Base-by-base conservation (phyloP, 495 filamentous ascomycete species). In the Xylaria cubensis region DNA sequence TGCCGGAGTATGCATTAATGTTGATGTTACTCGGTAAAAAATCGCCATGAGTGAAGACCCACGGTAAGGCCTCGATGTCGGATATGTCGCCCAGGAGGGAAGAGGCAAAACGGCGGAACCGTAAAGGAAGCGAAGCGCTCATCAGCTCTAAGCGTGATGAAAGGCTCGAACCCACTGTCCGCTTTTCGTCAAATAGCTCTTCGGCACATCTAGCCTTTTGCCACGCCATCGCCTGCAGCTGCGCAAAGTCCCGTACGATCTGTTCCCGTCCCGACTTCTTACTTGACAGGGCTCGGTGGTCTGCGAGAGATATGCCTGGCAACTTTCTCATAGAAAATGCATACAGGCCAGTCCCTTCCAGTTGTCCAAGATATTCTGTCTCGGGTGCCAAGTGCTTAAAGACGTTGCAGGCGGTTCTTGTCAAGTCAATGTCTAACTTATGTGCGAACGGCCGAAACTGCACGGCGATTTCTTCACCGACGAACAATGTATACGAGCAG, bases 11-110 rank as follows among this genome's bases (percentile, higher is more conserved):
- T 36, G 73, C 65, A 21, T 32, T 53, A 6, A 91, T 83, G 74
- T 90, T 83, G 59, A 91, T 84, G 71, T 90, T 91, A 13, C 78
- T 77, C 3, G 86, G 78, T 0, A 86, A 71, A 21, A 90, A 75
- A 76, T 91, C 89, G 5, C 88, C 88, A 72, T 90, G 88, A 6
- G 83, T 89, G 6, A 90, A 75, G 4, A 85, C 84, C 84, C 84
- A 83, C 0, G 86, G 86, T 2, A 86, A 73, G 5, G 72, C 72
- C 59, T 85, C 82, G 64, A 88, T 80, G 26, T 72, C 66, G 4
- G 77, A 72, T 15, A 88, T 56, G 6, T 77, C 67, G 9, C 62
- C 36, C n/a, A 83, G 77, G 10, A 82, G 69, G 8, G 76, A 61
- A 29, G 59, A 69, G 26, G 84, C 83, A 56, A 68, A 63, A 21